Conservation (phyloP, 164 flowering plant species). For the Annona squamosa region DNA sequence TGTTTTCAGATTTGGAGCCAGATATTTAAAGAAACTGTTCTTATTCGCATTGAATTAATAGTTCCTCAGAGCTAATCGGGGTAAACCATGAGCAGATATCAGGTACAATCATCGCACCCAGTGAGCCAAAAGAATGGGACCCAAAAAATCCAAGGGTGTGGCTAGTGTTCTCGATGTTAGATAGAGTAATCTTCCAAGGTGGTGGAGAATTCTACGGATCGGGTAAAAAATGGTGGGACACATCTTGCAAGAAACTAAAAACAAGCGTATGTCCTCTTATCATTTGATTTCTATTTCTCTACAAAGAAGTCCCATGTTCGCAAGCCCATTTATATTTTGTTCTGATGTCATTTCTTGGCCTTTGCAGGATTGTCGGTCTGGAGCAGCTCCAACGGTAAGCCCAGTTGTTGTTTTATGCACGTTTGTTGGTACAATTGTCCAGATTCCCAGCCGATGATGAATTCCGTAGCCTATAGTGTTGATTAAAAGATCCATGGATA, state of each 20-base stretch:
- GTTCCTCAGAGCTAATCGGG: too few relatives aligned
- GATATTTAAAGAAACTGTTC: too few relatives aligned
- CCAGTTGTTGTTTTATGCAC: not conserved
- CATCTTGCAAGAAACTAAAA: conserved; percentile 92
- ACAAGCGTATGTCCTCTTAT: conserved; percentile 42
- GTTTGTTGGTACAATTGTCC: too few relatives aligned
- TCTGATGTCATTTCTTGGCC: conserved; percentile 8
- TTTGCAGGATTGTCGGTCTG: conserved; percentile 61
- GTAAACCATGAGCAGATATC: conserved; percentile 47
- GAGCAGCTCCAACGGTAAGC: conserved; percentile 80
- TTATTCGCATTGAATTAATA: too few relatives aligned
- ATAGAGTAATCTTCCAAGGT: conserved; percentile 67
- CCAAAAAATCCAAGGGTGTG: conserved; percentile 55
- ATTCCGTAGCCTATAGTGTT: too few relatives aligned
- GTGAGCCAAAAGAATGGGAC: conserved; percentile 79
- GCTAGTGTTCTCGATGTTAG: conserved; percentile 68
- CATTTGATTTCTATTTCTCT: not conserved
- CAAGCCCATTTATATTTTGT: not conserved
- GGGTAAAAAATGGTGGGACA: conserved; percentile 93
- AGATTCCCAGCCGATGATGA: too few relatives aligned
- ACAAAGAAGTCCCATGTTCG: not conserved
- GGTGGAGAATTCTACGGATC: conserved; percentile 84
- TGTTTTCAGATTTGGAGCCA: too few relatives aligned
- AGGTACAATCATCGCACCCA: conserved; percentile 78
- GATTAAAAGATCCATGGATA: too few relatives aligned